Conservation (phyloP, 2,329 filamentous ascomycete genomes). For the Neonectria magnoliae region DNA sequence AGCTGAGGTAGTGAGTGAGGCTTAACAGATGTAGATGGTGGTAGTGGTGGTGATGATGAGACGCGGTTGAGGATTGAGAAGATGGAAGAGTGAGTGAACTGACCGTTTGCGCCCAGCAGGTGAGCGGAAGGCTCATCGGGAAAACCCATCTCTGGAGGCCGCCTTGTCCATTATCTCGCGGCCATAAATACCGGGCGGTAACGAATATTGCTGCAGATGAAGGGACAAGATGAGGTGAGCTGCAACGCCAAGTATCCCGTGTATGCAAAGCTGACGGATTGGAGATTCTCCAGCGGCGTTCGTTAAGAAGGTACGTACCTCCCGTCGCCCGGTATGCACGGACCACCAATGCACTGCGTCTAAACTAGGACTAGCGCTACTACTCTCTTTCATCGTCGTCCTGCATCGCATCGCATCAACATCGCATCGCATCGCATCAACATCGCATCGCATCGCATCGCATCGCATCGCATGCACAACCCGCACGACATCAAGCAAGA, state of each 20-base stretch:
- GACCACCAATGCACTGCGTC: background rate
- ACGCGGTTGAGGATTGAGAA: background rate
- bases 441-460: background rate
- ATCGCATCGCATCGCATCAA: background rate
- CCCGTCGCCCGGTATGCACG: too few relatives aligned
- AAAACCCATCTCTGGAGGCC: conserved; percentile 52
- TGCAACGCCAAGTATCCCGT: background rate
- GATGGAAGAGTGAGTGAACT: conserved; percentile 32
- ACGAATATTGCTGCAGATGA: background rate
- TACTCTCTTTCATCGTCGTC: conserved; percentile 3
- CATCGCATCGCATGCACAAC: background rate
- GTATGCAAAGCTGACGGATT: background rate
- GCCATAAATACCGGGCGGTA: background rate
- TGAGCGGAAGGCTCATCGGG: conserved; percentile 63
- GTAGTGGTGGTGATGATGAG: background rate
- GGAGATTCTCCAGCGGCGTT: background rate
- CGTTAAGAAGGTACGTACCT: background rate
- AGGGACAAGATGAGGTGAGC: background rate
- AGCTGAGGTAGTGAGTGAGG: conserved; percentile 17
- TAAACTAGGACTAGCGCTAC: background rate
- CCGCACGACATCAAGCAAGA: background rate
- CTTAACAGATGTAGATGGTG: conserved; percentile 1
- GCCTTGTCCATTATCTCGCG: conserved; percentile 35
- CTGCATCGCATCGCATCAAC: background rate
- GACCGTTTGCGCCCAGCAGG: conserved; percentile 68